phyloP scores from a whole-genome alignment of 2,329 filamentous ascomycete genomes.

The Aspergillus arachidicola region DNA sequence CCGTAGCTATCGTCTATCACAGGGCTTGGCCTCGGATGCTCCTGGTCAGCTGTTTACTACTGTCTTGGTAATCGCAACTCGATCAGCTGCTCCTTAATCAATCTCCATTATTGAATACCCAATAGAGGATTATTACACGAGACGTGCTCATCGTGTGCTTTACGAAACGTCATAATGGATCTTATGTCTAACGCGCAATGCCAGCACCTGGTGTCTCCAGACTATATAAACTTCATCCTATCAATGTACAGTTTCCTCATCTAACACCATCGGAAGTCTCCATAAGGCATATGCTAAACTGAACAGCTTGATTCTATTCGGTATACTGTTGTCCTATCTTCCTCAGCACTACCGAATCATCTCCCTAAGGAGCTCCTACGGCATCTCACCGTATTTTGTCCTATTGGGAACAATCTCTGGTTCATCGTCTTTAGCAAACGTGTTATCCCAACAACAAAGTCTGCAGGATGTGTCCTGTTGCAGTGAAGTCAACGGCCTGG shows the following conservation, averaged over 20 bases:
- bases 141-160: not conserved
- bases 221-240: conserved; percentile 55
- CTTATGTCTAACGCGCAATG: conserved; percentile 43
- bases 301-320: conserved; percentile 72
- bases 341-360: conserved; percentile 95
- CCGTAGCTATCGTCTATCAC: not conserved
- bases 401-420: conserved; percentile 90
- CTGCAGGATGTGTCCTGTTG: conserved; percentile 85
- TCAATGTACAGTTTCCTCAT: conserved; percentile 51
- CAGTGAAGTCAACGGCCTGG: conserved; percentile 74
- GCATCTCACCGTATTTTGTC: conserved; percentile 93
- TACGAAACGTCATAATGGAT: conserved; percentile 23
- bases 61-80: not conserved
- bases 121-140: not conserved
- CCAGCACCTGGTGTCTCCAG: conserved; percentile 54
- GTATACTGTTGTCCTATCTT: conserved; percentile 89
- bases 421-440: conserved; percentile 88
- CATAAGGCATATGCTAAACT: conserved; percentile 17
- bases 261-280: conserved; percentile 9
- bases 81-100: not conserved
- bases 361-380: conserved; percentile 79
- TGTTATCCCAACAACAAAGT: conserved; percentile 82
- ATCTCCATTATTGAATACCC: not conserved
- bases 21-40: not conserved
- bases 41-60: not conserved